Evolutionary conservation across 192 early-diverging fungal species (phyloP).

Genomic region (Coemansia sp.): DNA sequence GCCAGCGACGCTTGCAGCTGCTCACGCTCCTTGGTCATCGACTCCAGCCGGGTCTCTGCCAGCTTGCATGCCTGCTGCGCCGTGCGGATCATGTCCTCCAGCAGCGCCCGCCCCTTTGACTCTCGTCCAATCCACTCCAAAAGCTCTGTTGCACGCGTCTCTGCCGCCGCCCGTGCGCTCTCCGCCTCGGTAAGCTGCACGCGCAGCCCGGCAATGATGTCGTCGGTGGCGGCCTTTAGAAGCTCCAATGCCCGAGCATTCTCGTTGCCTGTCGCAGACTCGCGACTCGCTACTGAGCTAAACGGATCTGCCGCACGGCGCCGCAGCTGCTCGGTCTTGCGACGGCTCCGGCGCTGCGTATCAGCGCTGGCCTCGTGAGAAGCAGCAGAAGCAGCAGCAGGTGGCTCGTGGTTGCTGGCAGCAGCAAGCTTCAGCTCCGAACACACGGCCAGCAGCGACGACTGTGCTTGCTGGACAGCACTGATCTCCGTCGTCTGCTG

Average conservation of each 20-base stretch:
- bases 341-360: slow-evolving; percentile 24
- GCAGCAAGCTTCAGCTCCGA: slow-evolving; percentile 17
- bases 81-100: slow-evolving; percentile 53
- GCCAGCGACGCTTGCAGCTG: slow-evolving; percentile 12
- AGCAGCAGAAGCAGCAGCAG: not conserved
- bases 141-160: slow-evolving; percentile 46
- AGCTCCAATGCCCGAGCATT: slow-evolving; percentile 25
- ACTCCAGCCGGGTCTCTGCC: slow-evolving; percentile 36
- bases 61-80: slow-evolving; percentile 54
- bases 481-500: slow-evolving; percentile 31
- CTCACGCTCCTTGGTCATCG: slow-evolving; percentile 28
- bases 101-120: slow-evolving; percentile 53
- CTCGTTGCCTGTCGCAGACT: not conserved
- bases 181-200: slow-evolving; percentile 25
- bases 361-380: not conserved
- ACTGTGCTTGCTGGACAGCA: slow-evolving; percentile 26
- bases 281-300: slow-evolving; percentile 7
- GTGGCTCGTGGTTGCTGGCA: not conserved
- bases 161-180: slow-evolving; percentile 29
- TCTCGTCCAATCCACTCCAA: slow-evolving; percentile 53
- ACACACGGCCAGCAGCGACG: slow-evolving; percentile 31
- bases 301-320: slow-evolving; percentile 26
- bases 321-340: slow-evolving; percentile 46
- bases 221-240: slow-evolving; percentile 33
- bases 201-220: slow-evolving; percentile 27